Evolutionary conservation across 805 yeast species (phyloP).

Genomic region (Myxozyma melibiosi): DNA sequence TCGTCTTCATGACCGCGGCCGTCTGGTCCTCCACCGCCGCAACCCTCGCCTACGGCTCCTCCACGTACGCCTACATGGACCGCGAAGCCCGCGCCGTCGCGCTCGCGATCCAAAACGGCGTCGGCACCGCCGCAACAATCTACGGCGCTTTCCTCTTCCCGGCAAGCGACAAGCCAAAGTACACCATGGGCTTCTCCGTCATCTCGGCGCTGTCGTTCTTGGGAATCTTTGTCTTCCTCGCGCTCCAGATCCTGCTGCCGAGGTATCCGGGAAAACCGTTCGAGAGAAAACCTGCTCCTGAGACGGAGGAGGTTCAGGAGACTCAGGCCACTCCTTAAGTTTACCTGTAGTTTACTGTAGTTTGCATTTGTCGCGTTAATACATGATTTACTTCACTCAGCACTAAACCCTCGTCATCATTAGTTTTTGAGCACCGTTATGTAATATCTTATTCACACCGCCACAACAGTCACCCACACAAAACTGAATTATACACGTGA

Average conservation of each 20-base stretch:
- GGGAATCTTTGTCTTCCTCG: conserved; percentile 20
- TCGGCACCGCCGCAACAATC: conserved; percentile 25
- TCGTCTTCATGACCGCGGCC: conserved; percentile 19
- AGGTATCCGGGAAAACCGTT: conserved; percentile 12
- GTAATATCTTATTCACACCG: no score
- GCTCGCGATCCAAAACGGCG: conserved; percentile 21
- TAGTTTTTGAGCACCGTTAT: no score
- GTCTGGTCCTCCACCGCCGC: conserved; percentile 25
- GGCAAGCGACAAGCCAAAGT: conserved; percentile 17
- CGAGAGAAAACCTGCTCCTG: background rate
- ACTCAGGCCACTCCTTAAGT: conserved; percentile 4
- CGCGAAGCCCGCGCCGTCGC: conserved; percentile 29
- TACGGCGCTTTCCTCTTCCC: conserved; percentile 21
- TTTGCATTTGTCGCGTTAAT: no score
- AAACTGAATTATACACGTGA: background rate
- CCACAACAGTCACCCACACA: background rate
- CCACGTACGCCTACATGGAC: conserved; percentile 19
- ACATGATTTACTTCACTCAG: no score
- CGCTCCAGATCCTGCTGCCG: conserved; percentile 13
- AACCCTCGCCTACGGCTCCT: conserved; percentile 20
- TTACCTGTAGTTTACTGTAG: no score
- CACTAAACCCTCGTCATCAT: no score
- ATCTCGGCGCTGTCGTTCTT: conserved; percentile 18
- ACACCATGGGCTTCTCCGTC: conserved; percentile 22
- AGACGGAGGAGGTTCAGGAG: background rate